Evolutionary conservation across 139 green algal genomes (phyloP), one percentile per base, ranked within the genome.

Genomic region (Marvania coccoides): DNA sequence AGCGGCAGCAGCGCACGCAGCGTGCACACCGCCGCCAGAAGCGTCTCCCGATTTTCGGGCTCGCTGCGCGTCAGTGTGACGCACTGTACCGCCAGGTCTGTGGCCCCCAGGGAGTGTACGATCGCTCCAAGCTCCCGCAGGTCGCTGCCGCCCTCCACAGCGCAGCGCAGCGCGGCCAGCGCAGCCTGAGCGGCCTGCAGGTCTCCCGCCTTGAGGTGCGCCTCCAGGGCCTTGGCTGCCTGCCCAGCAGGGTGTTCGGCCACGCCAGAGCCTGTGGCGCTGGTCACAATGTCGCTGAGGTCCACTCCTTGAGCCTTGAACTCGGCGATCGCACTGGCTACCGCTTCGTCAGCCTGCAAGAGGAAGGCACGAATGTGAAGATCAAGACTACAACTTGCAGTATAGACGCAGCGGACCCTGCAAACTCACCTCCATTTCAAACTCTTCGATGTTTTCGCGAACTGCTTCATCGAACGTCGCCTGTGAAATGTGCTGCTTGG

Each of bases 381-480:
- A 29, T 38, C 47, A 58, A n/a, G 30, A 31, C 35, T 56, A 13
- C 19, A 54, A 15, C 15, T 7, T 37, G 9, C 1, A 15, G 31
- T 5, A 13, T 5, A 42, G 38, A 42, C 42, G 51, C 39, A 30
- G 30, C 7, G 5, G 0, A 70, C 26, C 5, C 33, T 31, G 33
- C 47, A 54, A 35, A 60, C 81, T 31, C 29, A 93, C 86, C 72
- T 86, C 70, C 88, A 95, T 95, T 6, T 88, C 88, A 63, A 95
- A 95, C 36, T 91, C 83, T 6, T 87, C 81, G 0, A 91, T 85
- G 63, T 95, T 95, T 1, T 84, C 85, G 6, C 75, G 54, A 0
- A 95, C 87, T 2, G 85, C 81, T 5, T 83, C 83, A 77, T 94
- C 87, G 62, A 94, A 94, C 3, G 82, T 81, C 15, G 85, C 85